Base-by-base conservation (phyloP, 1,284 basidiomycete genomes). In the Sporisorium sorghi region DNA sequence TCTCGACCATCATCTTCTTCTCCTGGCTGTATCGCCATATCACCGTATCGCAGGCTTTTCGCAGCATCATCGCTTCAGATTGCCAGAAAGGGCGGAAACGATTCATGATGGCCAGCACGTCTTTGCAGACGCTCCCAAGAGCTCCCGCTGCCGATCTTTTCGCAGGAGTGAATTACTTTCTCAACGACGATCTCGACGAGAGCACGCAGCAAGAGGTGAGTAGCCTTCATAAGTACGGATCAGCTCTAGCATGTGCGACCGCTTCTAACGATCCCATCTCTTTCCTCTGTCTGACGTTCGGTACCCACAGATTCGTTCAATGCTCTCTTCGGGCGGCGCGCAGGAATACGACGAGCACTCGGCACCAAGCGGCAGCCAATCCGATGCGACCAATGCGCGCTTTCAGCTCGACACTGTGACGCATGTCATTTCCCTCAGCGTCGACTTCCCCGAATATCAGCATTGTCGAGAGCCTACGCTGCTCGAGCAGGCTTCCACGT, bases 361-460 rank as follows among this genome's bases (percentile, higher is more conserved):
- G 1, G 39, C 39, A 21, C 43, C 64, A 6, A 54, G 51, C 46
- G 50, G 58, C 39, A 61, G 56, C 57, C 30, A 40, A 17, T 37
- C 50, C 14, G 23, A 30, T 19, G 15, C 5, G 6, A 23, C 35
- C n/a, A 21, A 24, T 6, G 17, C 48, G 14, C 63, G 70, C 40
- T 76, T 76, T 30, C 49, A 42, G 9, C 54, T 79, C 61, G 77
- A 58, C 67, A 76, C 58, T 54, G 81, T 85, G 44, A 86, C 85
- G 4, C 85, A 86, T 60, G 78, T 86, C 57, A 80, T 87, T 61
- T 88, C 89, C 17, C 87, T 88, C 78, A 87, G 89, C 14, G 78
- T 86, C 47, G 85, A 87, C 50, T 90, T 90, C 76, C 88, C 89
- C 44, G 88, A 89, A 14, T 78, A 78, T 51, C 37, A 52, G 26